Evolutionary conservation across 179 eudicot genomes (phyloP).

Genomic region (Silene coronaria): DNA sequence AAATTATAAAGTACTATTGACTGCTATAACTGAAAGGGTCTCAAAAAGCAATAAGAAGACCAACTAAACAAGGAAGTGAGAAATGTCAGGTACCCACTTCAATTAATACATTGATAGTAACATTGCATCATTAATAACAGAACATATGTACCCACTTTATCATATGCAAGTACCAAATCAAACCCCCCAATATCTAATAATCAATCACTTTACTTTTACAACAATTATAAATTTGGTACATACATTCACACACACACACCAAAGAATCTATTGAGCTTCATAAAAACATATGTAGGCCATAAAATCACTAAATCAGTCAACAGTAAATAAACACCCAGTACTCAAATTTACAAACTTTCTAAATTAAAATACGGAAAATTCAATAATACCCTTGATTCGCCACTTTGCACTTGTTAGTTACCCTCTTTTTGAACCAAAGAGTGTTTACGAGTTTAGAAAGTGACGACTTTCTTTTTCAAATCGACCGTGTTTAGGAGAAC

Average conservation of each 20-base stretch:
- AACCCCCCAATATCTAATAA: constrained; percentile 23
- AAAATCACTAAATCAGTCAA: constrained; percentile 28
- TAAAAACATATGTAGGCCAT: constrained; percentile 9
- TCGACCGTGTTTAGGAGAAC: not conserved
- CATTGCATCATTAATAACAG: constrained; percentile 36
- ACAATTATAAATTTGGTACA: constrained; percentile 17
- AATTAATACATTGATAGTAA: constrained; percentile 41
- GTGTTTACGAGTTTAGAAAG: no score
- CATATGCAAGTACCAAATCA: constrained; percentile 28
- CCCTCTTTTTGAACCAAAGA: no score
- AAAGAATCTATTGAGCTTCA: constrained; percentile 33
- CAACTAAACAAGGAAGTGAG: constrained; percentile 24
- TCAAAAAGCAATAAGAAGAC: constrained; percentile 24
- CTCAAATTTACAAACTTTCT: not conserved
- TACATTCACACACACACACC: constrained; percentile 14
- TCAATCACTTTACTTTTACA: no score
- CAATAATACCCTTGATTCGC: no score
- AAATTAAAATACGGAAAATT: not conserved
- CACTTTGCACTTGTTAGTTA: no score
- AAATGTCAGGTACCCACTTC: constrained; percentile 39
- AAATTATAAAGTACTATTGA: constrained; percentile 17
- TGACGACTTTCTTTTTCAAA: no score
- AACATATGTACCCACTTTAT: constrained; percentile 32
- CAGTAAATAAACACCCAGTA: constrained; percentile 20
- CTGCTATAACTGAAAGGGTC: constrained; percentile 21